phyloP scores from a whole-genome alignment of 1,284 basidiomycete species.

The Butyriboletus pseudospeciosus region DNA sequence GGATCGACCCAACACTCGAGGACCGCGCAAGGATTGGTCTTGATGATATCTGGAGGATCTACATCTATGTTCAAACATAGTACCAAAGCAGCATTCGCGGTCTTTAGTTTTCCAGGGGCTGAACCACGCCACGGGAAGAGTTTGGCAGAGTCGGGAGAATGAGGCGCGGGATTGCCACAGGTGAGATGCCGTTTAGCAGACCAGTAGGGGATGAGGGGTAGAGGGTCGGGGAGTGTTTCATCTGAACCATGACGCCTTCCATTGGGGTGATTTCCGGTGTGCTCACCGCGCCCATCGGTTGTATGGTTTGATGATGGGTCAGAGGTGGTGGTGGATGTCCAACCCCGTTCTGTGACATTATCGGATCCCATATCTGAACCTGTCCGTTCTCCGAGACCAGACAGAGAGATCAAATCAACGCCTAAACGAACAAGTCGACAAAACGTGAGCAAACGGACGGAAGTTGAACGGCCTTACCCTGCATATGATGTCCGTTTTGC shows the following conservation, averaged over 20 bases:
- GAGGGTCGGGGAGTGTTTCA: constrained; percentile 45
- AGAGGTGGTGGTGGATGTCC: constrained; percentile 39
- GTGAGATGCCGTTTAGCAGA: constrained; percentile 83
- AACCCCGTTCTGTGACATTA: constrained; percentile 41
- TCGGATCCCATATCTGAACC: constrained; percentile 43
- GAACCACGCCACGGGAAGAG: constrained; percentile 75
- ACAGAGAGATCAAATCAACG: constrained; percentile 17
- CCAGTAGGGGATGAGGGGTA: constrained; percentile 70
- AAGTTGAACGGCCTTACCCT: constrained; percentile 17
- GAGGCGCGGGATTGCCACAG: constrained; percentile 77
- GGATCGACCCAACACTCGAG: constrained; percentile 99
- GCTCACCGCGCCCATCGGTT: constrained; percentile 25
- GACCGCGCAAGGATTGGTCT: constrained; percentile 93
- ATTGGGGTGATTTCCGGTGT: constrained; percentile 18
- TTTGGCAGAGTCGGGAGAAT: constrained; percentile 59
- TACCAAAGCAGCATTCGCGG: constrained; percentile 88
- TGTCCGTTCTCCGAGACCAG: constrained; percentile 25
- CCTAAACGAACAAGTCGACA: constrained; percentile 12
- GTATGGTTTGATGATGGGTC: constrained; percentile 42
- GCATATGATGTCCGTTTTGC: constrained; percentile 30
- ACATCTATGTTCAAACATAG: constrained; percentile 97
- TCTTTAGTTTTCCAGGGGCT: constrained; percentile 80
- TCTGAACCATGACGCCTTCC: constrained; percentile 37
- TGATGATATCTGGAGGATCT: constrained; percentile 95
- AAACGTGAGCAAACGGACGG: background rate